Conservation (phyloP, 768 basidiomycete genomes). For the Galerina marginata region DNA sequence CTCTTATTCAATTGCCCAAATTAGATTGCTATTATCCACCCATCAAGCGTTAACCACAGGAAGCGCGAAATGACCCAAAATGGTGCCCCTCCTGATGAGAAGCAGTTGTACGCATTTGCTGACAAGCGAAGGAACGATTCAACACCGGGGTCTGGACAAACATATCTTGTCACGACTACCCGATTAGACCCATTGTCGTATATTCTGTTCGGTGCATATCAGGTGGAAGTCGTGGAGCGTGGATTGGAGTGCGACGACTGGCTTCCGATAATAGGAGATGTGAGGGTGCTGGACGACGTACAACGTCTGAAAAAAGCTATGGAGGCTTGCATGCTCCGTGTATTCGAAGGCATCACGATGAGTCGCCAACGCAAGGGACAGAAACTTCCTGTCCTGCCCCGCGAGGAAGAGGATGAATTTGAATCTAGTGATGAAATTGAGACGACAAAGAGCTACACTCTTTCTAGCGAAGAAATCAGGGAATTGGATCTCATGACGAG, state of each 20-base stretch:
- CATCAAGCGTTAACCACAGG: conserved; percentile 83
- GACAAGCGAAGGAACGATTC: conserved; percentile 86
- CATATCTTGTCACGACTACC: conserved; percentile 79
- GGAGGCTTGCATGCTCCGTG: conserved; percentile 85
- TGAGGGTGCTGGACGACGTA: conserved; percentile 81
- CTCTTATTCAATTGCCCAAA: conserved; percentile 8
- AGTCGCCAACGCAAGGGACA: conserved; percentile 39
- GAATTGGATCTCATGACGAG: conserved; percentile 79
- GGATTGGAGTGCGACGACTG: conserved; percentile 90
- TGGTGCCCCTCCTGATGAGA: conserved; percentile 47
- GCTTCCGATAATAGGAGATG: conserved; percentile 81
- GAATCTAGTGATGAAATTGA: conserved; percentile 68
- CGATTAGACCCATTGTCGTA: conserved; percentile 89
- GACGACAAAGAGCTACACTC: conserved; percentile 48
- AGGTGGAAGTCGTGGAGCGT: conserved; percentile 67
- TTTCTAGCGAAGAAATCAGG: conserved; percentile 71
- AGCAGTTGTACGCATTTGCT: conserved; percentile 79
- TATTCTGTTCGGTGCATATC: conserved; percentile 88
- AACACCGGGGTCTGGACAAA: conserved; percentile 48
- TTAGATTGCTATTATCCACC: conserved; percentile 80
- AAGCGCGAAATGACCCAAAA: conserved; percentile 49
- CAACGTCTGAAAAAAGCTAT: conserved; percentile 79
- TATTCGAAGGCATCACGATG: conserved; percentile 84
- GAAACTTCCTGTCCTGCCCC: conserved; percentile 39
- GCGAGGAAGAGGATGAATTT: conserved; percentile 55